Percentiles rank a stretch among this genome's conserved stretches.
Conservation (phyloP, 2,329 filamentous ascomycete genomes). For the Alternaria solani region DNA sequence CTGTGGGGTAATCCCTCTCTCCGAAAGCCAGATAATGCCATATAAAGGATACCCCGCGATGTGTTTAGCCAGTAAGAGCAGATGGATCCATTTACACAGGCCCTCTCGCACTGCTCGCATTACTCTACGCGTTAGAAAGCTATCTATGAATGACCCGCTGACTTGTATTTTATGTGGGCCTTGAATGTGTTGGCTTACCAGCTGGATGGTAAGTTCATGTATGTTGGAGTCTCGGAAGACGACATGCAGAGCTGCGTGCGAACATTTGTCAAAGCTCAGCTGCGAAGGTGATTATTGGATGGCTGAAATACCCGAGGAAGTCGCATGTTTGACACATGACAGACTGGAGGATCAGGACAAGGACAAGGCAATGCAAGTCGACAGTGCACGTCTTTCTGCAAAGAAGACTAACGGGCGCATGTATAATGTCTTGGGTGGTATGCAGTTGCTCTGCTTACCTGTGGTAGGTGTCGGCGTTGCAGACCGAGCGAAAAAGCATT, state of each 20-base stretch:
- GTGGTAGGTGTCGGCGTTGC: neutral
- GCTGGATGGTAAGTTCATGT: neutral
- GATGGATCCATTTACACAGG: neutral
- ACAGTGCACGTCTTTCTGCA: neutral
- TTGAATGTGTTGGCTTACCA: neutral
- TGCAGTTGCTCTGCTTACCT: neutral
- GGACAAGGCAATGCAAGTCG: neutral
- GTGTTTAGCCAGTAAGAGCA: neutral
- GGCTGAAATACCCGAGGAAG: neutral
- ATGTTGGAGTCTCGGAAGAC: neutral
- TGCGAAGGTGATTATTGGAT: neutral
- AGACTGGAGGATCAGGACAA: neutral
- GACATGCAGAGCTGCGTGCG: neutral
- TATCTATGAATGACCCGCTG: neutral
- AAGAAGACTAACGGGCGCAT: neutral
- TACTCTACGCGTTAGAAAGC: neutral
- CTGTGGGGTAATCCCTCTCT: neutral
- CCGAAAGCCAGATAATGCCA: neutral
- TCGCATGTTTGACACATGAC: neutral
- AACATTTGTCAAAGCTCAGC: neutral
- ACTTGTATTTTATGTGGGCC: neutral
- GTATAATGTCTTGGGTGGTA: neutral
- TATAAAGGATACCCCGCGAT: neutral
- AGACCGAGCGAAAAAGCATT: neutral
- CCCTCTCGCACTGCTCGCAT: neutral